Conservation (phyloP, 1,284 basidiomycete species). For the Rhodotorula sp. region DNA sequence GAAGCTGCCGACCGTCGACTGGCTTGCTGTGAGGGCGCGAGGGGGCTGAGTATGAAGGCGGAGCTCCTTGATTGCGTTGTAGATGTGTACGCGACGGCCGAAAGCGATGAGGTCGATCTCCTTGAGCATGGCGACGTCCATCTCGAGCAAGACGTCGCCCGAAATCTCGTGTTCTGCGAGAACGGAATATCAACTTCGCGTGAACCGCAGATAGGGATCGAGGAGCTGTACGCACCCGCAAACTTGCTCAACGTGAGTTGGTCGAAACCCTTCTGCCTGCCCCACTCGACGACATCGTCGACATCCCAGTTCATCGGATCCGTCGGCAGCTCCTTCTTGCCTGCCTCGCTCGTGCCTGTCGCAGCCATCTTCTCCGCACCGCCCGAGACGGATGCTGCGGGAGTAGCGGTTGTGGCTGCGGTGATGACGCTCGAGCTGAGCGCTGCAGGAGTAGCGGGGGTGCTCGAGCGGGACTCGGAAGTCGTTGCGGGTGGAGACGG, state of each 20-base stretch:
- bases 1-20: constrained; percentile 8
- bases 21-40: constrained; percentile 23
- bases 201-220: background rate
- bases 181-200: background rate
- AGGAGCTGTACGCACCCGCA: constrained; percentile 66
- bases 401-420: background rate
- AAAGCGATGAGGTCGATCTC: constrained; percentile 94
- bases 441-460: background rate
- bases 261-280: constrained; percentile 80
- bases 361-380: no score
- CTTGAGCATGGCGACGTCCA: constrained; percentile 88
- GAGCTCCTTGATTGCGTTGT: constrained; percentile 90
- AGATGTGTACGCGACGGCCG: constrained; percentile 89
- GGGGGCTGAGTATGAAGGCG: constrained; percentile 58
- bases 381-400: constrained; percentile 1
- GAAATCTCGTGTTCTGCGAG: constrained; percentile 87
- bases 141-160: constrained; percentile 90
- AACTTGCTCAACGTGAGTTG: constrained; percentile 79
- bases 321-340: constrained; percentile 13
- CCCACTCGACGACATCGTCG: constrained; percentile 87
- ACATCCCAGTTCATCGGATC: constrained; percentile 65
- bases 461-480: background rate
- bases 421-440: background rate
- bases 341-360: background rate
- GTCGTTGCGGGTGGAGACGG: background rate